Conservation (phyloP, 2,329 filamentous ascomycete genomes). For the Rhytidhysteron rufulum region DNA sequence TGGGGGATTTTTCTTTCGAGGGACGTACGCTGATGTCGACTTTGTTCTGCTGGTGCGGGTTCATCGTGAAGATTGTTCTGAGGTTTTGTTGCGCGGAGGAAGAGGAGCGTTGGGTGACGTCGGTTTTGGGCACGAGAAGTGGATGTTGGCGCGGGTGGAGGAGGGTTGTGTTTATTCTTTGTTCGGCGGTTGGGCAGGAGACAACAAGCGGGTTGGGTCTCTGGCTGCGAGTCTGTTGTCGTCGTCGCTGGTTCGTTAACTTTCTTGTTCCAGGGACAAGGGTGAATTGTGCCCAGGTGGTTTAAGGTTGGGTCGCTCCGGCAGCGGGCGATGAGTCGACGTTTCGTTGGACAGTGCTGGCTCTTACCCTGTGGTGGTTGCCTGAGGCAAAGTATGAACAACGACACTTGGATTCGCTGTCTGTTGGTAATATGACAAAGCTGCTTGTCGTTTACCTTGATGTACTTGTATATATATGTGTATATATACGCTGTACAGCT, state of each 20-base stretch:
- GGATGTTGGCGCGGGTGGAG: conserved; percentile 9
- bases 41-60: conserved; percentile 98
- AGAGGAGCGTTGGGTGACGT: not conserved
- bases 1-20: conserved; percentile 5
- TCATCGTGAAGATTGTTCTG: conserved; percentile 56
- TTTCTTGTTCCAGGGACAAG: conserved; percentile 30
- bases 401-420: conserved; percentile 3
- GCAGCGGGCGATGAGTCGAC: conserved; percentile 16
- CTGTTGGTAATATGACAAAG: conserved; percentile 4
- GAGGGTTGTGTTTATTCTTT: conserved; percentile 25
- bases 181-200: conserved; percentile 8
- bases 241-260: conserved; percentile 19
- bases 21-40: conserved; percentile 84
- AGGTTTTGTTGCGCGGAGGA: conserved; percentile 7
- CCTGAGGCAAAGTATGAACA: conserved; percentile 25
- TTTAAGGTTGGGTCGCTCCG: conserved; percentile 20
- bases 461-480: too few relatives aligned
- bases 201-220: too few relatives aligned
- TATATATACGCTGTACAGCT: conserved; percentile 3
- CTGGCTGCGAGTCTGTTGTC: too few relatives aligned
- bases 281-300: too few relatives aligned
- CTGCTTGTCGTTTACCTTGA: too few relatives aligned
- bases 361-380: conserved; percentile 23
- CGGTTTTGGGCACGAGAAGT: conserved; percentile 4
- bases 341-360: conserved; percentile 27